Percentiles rank a stretch among this genome's conserved stretches.
Conservation (phyloP, 2,329 filamentous ascomycete species). For the Curvularia eragrostidis region DNA sequence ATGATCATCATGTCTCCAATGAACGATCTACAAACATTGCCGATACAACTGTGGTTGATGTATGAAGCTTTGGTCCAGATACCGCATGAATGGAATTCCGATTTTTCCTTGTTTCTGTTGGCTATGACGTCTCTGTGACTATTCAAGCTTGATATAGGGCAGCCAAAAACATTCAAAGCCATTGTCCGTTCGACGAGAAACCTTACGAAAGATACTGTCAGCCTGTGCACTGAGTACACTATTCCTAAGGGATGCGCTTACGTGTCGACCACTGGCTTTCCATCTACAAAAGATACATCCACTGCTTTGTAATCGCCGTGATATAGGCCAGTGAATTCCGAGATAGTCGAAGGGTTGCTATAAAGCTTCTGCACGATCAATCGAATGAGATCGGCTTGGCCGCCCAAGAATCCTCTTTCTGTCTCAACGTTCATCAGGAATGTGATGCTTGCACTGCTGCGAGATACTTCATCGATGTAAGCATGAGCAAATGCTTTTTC, state of each 20-base stretch:
- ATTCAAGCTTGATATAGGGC: constrained; percentile 25
- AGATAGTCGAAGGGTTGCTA: constrained; percentile 48
- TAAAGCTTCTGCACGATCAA: constrained; percentile 56
- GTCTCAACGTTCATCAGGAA: constrained; percentile 52
- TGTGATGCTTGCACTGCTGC: constrained; percentile 16
- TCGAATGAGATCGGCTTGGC: constrained; percentile 52
- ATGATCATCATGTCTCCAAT: constrained; percentile 51
- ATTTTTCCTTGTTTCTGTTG: constrained; percentile 1
- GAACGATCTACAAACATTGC: constrained; percentile 48
- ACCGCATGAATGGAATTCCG: constrained; percentile 33
- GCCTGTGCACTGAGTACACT: background rate
- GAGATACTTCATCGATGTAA: constrained; percentile 37
- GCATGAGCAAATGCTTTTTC: constrained; percentile 62
- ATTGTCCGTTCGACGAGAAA: constrained; percentile 57
- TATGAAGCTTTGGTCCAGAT: constrained; percentile 52
- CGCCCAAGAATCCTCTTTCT: constrained; percentile 44
- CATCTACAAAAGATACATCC: constrained; percentile 41
- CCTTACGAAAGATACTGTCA: constrained; percentile 7
- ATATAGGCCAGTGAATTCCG: constrained; percentile 44
- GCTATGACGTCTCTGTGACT: constrained; percentile 15
- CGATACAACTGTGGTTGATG: constrained; percentile 54
- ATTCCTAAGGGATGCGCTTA: constrained; percentile 10
- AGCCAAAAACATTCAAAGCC: constrained; percentile 55
- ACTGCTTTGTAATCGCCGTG: constrained; percentile 52
- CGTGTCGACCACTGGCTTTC: constrained; percentile 54